Evolutionary conservation across 192 early-diverging fungal species (phyloP).

Genomic region (Mortierella alpina): DNA sequence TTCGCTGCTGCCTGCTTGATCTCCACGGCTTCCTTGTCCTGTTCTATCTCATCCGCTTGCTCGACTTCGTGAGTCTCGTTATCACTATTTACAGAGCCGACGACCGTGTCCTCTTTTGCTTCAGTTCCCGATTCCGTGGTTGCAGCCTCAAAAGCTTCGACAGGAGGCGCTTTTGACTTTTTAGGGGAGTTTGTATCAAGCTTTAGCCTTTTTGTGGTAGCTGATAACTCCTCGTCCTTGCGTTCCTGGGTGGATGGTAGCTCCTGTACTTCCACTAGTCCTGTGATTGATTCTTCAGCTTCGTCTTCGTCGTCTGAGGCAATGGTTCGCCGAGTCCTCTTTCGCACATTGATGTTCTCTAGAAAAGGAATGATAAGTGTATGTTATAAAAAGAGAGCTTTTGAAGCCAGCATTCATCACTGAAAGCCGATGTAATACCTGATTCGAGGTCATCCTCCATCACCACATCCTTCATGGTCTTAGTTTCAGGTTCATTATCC

Average conservation of each 20-base stretch:
- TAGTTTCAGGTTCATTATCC: not conserved
- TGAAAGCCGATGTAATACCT: constrained; percentile 3
- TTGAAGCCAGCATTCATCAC: no score
- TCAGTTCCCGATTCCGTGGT: constrained; percentile 2
- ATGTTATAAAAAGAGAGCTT: not conserved
- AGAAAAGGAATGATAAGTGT: not conserved
- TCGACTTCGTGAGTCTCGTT: not conserved
- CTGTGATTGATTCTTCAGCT: not conserved
- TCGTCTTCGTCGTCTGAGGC: constrained; percentile 32
- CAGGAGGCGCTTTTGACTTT: constrained; percentile 11
- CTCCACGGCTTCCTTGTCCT: constrained; percentile 39
- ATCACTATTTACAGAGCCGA: constrained; percentile 3
- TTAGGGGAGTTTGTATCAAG: constrained; percentile 28
- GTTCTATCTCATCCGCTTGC: constrained; percentile 43
- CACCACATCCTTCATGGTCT: not conserved
- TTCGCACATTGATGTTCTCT: constrained; percentile 20
- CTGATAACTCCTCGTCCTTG: constrained; percentile 14
- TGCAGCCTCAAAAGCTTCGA: not conserved
- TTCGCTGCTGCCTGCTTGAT: constrained; percentile 40
- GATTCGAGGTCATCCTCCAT: constrained; percentile 26
- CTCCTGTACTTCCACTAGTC: not conserved
- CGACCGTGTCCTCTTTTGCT: not conserved
- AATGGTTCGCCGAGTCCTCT: constrained; percentile 23
- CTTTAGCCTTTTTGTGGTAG: constrained; percentile 33
- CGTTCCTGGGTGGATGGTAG: constrained; percentile 17